Base-by-base conservation (phyloP, 257 asterid species). In the Penstemon eatonii region DNA sequence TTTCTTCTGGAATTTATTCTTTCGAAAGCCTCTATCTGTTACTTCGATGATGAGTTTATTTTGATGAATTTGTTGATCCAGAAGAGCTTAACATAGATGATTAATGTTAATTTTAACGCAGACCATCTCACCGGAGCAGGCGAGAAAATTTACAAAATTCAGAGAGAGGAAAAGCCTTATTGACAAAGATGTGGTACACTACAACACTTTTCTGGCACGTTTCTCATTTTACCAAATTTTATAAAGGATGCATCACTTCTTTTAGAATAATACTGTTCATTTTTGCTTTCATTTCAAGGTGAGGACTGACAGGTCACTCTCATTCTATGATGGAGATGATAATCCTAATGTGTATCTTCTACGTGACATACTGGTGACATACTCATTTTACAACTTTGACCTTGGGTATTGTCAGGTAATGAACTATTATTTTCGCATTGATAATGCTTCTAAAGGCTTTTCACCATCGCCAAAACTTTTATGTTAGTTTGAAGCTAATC, bases 351-450 rank as follows among this genome's bases (percentile, higher is more conserved):
- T 94, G 76, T 63, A 79, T 77, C 81, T 86, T 74, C 81, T 94
- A 77, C 96, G 80, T 66, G 98, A 94, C 76, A 91, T 94, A 74
- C 86, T 94, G 72, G 77, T 94, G 79, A 89, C 99, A 4, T 94
- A 94, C 93, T 94, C 98, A 3, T 94, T 94, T 82, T 91, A 86
- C 95, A 94, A 94, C 90, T 94, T 94, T 66, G 99, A 94, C 82
- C 96, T 94, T 67, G 99, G 99, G 45, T 94, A 94, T 80, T 94
- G 98, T 79, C 99, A 94, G 99, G 99, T 92, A 84, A 43, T 69
- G 55, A 38, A 38, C 60, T 54, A 65, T 46, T 49, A 39, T 45
- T 66, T 6, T 68, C 39, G 70, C 38, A 33, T 38, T 55, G 43
- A 40, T 56, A 11, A 0, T 44, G 70, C 72, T 58, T 68, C 41